Evolutionary conservation across 176 grass and related monocot genomes (phyloP).

Genomic region (Zizania latifolia): DNA sequence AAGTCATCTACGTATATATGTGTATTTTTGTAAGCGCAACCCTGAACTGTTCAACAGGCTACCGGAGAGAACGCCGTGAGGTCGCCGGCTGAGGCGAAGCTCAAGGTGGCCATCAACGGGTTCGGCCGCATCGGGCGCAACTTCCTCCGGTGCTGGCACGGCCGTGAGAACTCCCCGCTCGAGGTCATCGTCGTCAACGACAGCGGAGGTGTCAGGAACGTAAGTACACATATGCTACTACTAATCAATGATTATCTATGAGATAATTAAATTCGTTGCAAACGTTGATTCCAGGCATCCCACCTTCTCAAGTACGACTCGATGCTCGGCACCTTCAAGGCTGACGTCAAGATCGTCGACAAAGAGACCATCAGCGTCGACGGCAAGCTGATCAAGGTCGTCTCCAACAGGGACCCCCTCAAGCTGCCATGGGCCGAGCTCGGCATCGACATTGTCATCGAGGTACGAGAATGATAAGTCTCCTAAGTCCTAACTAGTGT

Average conservation of each 20-base stretch:
- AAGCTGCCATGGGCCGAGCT: constrained; percentile 91
- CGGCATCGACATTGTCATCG: constrained; percentile 94
- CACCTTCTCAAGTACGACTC: constrained; percentile 99
- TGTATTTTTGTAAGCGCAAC: not conserved
- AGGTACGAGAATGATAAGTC: constrained; percentile 35
- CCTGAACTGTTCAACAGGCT: constrained; percentile 32
- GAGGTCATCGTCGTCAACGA: constrained; percentile 88
- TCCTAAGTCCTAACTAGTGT: not conserved
- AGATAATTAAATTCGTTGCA: not conserved
- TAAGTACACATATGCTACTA: constrained; percentile 14
- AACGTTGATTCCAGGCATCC: constrained; percentile 47
- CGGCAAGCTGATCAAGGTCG: constrained; percentile 76
- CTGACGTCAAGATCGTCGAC: constrained; percentile 82
- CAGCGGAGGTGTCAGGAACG: constrained; percentile 90
- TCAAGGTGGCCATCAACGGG: constrained; percentile 96
- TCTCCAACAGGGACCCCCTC: constrained; percentile 78
- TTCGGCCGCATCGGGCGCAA: constrained; percentile 96
- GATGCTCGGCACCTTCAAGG: constrained; percentile 95
- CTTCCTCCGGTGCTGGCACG: constrained; percentile 98
- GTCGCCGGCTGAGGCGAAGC: constrained; percentile 81
- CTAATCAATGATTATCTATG: not conserved
- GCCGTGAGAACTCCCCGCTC: constrained; percentile 76
- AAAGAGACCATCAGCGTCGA: constrained; percentile 85
- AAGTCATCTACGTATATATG: too few species aligned
- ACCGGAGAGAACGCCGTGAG: constrained; percentile 46